These are phyloP conservation scores for Papilionanthe hybrid DNA, from an alignment of 116 monocot genomes.

Conservation along the genomic window DNA sequence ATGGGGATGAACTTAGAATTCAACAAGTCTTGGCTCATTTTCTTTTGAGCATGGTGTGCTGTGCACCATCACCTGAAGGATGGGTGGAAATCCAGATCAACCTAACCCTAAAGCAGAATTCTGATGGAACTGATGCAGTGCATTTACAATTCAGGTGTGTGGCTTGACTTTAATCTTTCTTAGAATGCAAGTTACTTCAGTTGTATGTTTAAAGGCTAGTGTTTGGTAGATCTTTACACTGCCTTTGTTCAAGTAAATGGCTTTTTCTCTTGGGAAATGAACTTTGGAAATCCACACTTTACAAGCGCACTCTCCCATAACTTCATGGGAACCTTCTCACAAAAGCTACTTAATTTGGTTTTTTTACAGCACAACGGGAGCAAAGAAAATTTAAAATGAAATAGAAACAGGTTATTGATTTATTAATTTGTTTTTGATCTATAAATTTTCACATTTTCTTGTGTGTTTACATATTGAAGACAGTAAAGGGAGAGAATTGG, in stretches of 20 bases:
- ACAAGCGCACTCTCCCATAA: neutral
- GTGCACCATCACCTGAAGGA: slow-evolving; percentile 63
- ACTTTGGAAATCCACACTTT: neutral
- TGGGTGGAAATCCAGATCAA: slow-evolving; percentile 87
- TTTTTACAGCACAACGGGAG: neutral
- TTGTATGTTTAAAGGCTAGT: neutral
- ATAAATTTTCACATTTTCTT: no score
- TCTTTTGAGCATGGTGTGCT: slow-evolving; percentile 65
- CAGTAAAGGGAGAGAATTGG: no score
- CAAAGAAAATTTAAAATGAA: neutral
- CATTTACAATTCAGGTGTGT: slow-evolving; percentile 74
- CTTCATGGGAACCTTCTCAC: neutral
- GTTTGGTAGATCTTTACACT: neutral
- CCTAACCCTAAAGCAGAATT: slow-evolving; percentile 39
- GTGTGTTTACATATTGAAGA: no score
- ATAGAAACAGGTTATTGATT: neutral
- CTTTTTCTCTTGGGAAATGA: neutral
- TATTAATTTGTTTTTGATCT: no score
- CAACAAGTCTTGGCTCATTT: slow-evolving; percentile 81
- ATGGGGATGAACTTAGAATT: slow-evolving; percentile 78
- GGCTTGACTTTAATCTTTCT: neutral
- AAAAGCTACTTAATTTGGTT: neutral
- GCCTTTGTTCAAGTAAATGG: neutral
- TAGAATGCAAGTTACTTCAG: neutral
- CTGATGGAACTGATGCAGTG: slow-evolving; percentile 45